Evolutionary conservation across 2,329 filamentous ascomycete genomes (phyloP), one percentile per base, ranked within the genome.

Genomic region (Botrytis paeoniae): DNA sequence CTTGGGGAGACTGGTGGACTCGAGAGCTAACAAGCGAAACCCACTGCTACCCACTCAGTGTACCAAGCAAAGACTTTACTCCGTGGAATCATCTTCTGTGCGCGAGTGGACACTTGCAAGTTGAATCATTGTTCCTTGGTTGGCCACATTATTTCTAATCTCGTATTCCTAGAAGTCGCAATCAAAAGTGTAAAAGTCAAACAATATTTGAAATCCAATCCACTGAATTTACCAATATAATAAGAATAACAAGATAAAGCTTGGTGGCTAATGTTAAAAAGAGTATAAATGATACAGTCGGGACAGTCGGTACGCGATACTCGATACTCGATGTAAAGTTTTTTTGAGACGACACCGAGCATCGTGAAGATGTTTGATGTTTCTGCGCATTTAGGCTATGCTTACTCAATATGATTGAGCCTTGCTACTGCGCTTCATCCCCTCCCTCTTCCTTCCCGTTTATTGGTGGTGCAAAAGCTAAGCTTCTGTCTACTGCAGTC

Each of bases 111-210:
- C 63, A 65, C 32, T 20, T 32, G 45, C 29, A 29, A 29, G 16
- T 18, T 29, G n/a, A 35, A 32, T 48, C 29, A 35, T 39, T 51
- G 29, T 37, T 43, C 39, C 61, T 57, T 64, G 61, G 39, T 68
- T 68, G 65, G 65, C 65, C 48, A 68, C 65, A 69, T 69, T 35
- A 69, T 51, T 22, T 41, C 41, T 43, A 69, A 69, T 69, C n/a
- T 69, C 51, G 48, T 32, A 69, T 69, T 41, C n/a, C n/a, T 14
- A 5, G 10, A 51, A 51, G 48, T 6, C 35, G 32, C n/a, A 54
- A 48, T 39, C 64, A 41, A 68, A 39, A 22, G 8, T 4, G 18
- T 39, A 68, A 68, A 66, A 54, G 64, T 39, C n/a, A 54, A 39
- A 66, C 43, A n/a, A 39, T 3, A n/a, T 51, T 37, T 35, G 6